Conservation (phyloP, 179 eudicot species). For the Silene vulgaris region DNA sequence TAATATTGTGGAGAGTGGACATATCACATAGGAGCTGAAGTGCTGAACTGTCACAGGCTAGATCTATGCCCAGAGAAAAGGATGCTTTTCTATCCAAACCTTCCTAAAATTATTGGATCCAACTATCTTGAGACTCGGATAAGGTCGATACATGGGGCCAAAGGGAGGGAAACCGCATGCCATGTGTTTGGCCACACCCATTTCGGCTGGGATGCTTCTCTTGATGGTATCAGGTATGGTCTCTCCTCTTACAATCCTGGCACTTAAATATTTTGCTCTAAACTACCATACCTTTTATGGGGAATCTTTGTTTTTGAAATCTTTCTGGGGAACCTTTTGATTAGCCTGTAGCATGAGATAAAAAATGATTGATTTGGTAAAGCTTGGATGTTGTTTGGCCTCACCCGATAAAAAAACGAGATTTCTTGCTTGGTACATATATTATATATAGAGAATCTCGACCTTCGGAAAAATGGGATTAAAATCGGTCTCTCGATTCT, state of each 20-base stretch:
- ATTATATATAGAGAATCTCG: background rate
- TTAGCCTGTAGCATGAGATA: background rate
- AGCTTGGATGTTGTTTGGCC: background rate
- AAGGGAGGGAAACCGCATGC: slow-evolving; percentile 43
- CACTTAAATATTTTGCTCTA: background rate
- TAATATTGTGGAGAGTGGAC: background rate
- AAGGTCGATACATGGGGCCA: slow-evolving; percentile 50
- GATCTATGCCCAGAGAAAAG: slow-evolving; percentile 74
- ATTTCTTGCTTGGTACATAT: too few relatives aligned
- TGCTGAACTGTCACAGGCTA: slow-evolving; percentile 33
- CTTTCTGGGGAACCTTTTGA: background rate
- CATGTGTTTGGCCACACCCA: slow-evolving; percentile 81
- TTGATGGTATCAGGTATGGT: slow-evolving; percentile 52
- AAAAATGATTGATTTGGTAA: background rate
- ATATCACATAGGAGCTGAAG: background rate
- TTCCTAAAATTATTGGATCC: slow-evolving; percentile 69
- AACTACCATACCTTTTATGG: background rate
- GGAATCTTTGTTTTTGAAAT: background rate
- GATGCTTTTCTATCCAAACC: slow-evolving; percentile 73
- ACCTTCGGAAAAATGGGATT: background rate
- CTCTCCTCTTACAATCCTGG: background rate
- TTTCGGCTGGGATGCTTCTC: slow-evolving; percentile 62
- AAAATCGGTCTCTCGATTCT: background rate
- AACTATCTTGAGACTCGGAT: slow-evolving; percentile 54
- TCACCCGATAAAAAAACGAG: background rate